Conservation (phyloP, 129 eudicot species). For the Saussurea involucrata region DNA sequence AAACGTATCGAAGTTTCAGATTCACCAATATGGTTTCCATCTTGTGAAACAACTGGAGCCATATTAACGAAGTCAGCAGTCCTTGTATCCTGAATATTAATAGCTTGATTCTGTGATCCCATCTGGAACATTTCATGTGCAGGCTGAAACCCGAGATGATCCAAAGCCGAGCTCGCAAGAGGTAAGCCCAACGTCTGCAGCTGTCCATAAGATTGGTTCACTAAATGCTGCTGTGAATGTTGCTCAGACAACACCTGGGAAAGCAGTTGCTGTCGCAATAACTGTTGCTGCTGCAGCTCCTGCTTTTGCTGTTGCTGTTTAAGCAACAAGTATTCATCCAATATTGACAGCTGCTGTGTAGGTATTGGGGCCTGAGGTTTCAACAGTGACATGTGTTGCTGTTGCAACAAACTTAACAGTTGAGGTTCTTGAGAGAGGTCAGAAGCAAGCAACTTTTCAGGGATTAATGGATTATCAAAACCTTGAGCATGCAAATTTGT, state of each 20-base stretch:
- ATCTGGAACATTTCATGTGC: slow-evolving; percentile 49
- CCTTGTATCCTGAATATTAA: slow-evolving; percentile 27
- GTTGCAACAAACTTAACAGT: slow-evolving; percentile 61
- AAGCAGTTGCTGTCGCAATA: slow-evolving; percentile 68
- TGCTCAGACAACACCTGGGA: slow-evolving; percentile 61
- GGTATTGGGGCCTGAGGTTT: slow-evolving; percentile 60
- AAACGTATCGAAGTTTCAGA: slow-evolving; percentile 42
- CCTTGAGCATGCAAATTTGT: slow-evolving; percentile 41
- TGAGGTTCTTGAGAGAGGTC: slow-evolving; percentile 77
- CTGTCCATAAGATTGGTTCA: slow-evolving; percentile 46
- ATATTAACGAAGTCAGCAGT: slow-evolving; percentile 20
- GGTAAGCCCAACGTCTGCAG: slow-evolving; percentile 38
- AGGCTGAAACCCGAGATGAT: slow-evolving; percentile 36
- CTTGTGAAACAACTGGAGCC: slow-evolving; percentile 42
- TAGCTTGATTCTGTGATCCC: slow-evolving; percentile 48
- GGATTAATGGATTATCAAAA: slow-evolving; percentile 35
- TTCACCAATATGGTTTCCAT: slow-evolving; percentile 7
- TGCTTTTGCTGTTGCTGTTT: slow-evolving; percentile 70
- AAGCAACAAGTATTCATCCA: slow-evolving; percentile 72
- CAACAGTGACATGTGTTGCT: slow-evolving; percentile 64
- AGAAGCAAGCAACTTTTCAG: slow-evolving; percentile 66
- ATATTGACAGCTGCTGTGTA: slow-evolving; percentile 51
- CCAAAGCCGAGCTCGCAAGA: slow-evolving; percentile 38
- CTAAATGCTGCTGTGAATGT: slow-evolving; percentile 44
- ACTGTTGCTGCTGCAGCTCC: slow-evolving; percentile 55